Percentiles rank a stretch among this genome's conserved stretches.
phyloP scores from a whole-genome alignment of 164 flowering plant species.

The Malania oleifera region DNA sequence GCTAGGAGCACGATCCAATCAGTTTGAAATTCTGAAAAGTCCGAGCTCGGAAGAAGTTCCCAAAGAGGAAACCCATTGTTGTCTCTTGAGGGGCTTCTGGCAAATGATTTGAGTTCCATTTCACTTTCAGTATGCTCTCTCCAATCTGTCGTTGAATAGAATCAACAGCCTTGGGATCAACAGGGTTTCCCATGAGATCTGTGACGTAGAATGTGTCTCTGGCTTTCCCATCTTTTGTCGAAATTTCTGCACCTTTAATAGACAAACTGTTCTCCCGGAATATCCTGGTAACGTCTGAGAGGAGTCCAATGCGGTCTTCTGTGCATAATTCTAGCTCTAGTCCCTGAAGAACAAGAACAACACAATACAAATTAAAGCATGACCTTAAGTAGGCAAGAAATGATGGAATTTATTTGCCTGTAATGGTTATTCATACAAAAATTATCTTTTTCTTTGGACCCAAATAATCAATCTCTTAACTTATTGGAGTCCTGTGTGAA shows the following conservation, averaged over 20 bases:
- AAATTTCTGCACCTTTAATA: conserved; percentile 72
- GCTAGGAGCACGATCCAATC: conserved; percentile 48
- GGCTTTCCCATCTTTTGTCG: conserved; percentile 66
- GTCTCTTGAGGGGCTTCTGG: conserved; percentile 42
- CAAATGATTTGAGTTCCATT: conserved; percentile 24
- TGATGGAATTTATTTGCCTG: background rate
- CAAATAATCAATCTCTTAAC: too few relatives aligned
- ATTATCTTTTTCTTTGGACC: too few relatives aligned
- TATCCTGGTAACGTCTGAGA: conserved; percentile 79
- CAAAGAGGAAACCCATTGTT: conserved; percentile 48
- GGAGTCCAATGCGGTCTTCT: conserved; percentile 73
- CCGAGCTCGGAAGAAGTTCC: conserved; percentile 55
- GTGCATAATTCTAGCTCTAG: conserved; percentile 68
- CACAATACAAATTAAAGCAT: background rate
- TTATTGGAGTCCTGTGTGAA: too few relatives aligned
- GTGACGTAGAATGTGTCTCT: conserved; percentile 69
- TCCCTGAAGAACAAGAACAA: conserved; percentile 41
- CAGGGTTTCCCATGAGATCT: conserved; percentile 70
- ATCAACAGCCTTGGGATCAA: conserved; percentile 60
- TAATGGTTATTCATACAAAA: background rate
- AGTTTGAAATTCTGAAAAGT: conserved; percentile 42
- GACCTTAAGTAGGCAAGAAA: background rate
- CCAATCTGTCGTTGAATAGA: conserved; percentile 66
- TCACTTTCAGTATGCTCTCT: conserved; percentile 46
- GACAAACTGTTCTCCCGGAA: conserved; percentile 79